A percentile compares a stretch with the other conserved stretches of the same genome.
Evolutionary conservation across 768 basidiomycete genomes (phyloP).

Genomic region (Amanita brunnescens): DNA sequence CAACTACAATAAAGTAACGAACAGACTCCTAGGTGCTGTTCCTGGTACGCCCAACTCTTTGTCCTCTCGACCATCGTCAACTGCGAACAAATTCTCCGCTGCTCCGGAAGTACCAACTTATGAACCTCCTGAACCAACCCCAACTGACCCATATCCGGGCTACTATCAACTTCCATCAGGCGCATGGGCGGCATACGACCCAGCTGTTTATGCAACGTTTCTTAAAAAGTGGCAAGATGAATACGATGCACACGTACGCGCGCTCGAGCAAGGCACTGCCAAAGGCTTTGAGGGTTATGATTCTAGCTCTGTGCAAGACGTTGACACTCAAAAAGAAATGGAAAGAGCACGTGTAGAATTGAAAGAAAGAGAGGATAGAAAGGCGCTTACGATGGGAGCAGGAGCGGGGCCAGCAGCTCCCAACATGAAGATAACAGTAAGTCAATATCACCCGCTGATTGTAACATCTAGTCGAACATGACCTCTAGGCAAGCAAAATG

Average conservation of each 20-base stretch:
- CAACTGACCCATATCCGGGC: constrained; percentile 73
- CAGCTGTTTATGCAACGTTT: constrained; percentile 58
- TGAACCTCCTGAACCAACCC: constrained; percentile 64
- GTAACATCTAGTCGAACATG: not conserved
- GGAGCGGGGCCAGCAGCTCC: constrained; percentile 51
- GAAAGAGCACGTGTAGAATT: constrained; percentile 68
- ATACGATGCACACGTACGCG: constrained; percentile 63
- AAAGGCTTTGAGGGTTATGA: constrained; percentile 68
- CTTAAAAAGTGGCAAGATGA: constrained; percentile 66
- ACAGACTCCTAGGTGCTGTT: constrained; percentile 7
- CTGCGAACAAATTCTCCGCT: constrained; percentile 39
- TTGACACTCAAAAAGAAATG: constrained; percentile 69
- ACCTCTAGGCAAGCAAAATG: constrained; percentile 54
- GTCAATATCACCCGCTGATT: constrained; percentile 15
- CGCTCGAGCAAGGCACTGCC: constrained; percentile 56
- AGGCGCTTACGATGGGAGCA: constrained; percentile 61
- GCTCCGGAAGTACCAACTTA: constrained; percentile 65
- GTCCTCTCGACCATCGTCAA: constrained; percentile 16
- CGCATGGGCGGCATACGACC: constrained; percentile 67
- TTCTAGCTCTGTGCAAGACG: constrained; percentile 40
- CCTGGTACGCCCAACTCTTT: constrained; percentile 10
- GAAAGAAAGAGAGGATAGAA: constrained; percentile 67
- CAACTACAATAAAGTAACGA: not conserved
- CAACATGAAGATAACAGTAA: constrained; percentile 75
- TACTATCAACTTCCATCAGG: constrained; percentile 83